Evolutionary conservation across 805 yeast genomes (phyloP).

Genomic region (Priceomyces haplophilus): DNA sequence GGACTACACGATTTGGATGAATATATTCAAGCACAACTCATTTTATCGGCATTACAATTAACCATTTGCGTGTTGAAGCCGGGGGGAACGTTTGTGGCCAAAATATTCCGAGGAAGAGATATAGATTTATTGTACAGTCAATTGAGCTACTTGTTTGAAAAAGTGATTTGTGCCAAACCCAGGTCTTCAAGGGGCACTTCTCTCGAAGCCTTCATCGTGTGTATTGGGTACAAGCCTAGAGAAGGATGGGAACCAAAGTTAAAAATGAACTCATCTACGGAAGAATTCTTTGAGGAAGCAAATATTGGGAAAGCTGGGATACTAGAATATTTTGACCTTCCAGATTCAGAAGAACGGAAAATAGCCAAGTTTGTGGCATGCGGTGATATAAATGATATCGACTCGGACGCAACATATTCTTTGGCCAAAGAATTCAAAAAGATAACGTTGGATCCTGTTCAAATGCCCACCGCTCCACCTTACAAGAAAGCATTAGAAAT

Average conservation of each 20-base stretch:
- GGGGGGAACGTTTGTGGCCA: conserved; percentile 94
- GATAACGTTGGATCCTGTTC: conserved; percentile 81
- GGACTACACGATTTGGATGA: conserved; percentile 96
- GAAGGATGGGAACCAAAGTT: conserved; percentile 76
- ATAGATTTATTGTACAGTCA: conserved; percentile 93
- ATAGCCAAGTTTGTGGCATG: conserved; percentile 95
- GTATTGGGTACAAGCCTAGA: conserved; percentile 83
- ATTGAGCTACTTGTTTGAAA: conserved; percentile 77
- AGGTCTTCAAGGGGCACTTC: conserved; percentile 94
- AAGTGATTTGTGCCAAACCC: conserved; percentile 93
- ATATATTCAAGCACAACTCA: conserved; percentile 92
- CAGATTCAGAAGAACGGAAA: conserved; percentile 56
- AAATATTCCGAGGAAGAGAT: conserved; percentile 93
- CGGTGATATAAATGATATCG: conserved; percentile 84
- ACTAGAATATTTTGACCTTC: conserved; percentile 45
- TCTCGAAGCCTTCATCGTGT: conserved; percentile 89
- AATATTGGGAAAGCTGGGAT: conserved; percentile 54
- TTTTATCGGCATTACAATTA: conserved; percentile 84
- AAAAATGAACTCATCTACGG: conserved; percentile 60
- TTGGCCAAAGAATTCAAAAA: conserved; percentile 39
- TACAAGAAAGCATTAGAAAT: conserved; percentile 87
- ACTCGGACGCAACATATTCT: conserved; percentile 92
- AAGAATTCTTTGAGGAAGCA: conserved; percentile 72
- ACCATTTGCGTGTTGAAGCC: conserved; percentile 85
- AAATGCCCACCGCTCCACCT: conserved; percentile 95